Percentiles rank a stretch among this genome's conserved stretches.
Evolutionary conservation across 2,329 filamentous ascomycete genomes (phyloP).

Genomic region (Ceratocystis papillata): DNA sequence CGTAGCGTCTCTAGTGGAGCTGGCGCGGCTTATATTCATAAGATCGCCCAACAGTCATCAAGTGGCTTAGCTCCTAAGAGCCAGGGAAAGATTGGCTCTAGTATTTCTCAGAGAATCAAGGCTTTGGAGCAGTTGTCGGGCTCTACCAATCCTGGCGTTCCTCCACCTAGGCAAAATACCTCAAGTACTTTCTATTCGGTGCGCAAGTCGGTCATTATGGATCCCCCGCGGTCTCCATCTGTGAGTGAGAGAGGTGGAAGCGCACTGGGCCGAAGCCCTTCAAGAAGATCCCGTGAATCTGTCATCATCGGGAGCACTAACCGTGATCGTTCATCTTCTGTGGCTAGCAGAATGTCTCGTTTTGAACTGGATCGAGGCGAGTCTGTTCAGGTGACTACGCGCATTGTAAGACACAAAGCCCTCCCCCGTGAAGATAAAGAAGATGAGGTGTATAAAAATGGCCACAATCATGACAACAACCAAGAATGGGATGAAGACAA

Average conservation of each 20-base stretch:
- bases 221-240: slow-evolving; percentile 38
- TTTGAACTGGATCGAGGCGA: slow-evolving; percentile 42
- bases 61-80: slow-evolving; percentile 47
- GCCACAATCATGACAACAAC: slow-evolving; percentile 25
- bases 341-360: slow-evolving; percentile 46
- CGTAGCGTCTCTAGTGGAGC: slow-evolving; percentile 43
- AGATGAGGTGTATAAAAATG: slow-evolving; percentile 26
- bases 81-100: slow-evolving; percentile 74
- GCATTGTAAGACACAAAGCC: slow-evolving; percentile 68
- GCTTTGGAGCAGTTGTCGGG: slow-evolving; percentile 70
- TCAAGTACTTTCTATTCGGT: slow-evolving; percentile 51
- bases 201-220: slow-evolving; percentile 35
- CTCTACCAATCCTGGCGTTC: slow-evolving; percentile 7
- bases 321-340: slow-evolving; percentile 43
- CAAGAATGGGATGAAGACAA: slow-evolving; percentile 24
- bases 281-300: slow-evolving; percentile 37
- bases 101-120: slow-evolving; percentile 87
- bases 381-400: slow-evolving; percentile 77
- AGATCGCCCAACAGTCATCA: slow-evolving; percentile 42
- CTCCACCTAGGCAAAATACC: slow-evolving; percentile 32
- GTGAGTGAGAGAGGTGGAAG: slow-evolving; percentile 37
- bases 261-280: slow-evolving; percentile 33
- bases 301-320: slow-evolving; percentile 33
- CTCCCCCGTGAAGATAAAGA: slow-evolving; percentile 39
- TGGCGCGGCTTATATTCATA: slow-evolving; percentile 46